Evolutionary conservation across 1,284 basidiomycete genomes (phyloP).

Genomic region (Rhodotorula sp.): DNA sequence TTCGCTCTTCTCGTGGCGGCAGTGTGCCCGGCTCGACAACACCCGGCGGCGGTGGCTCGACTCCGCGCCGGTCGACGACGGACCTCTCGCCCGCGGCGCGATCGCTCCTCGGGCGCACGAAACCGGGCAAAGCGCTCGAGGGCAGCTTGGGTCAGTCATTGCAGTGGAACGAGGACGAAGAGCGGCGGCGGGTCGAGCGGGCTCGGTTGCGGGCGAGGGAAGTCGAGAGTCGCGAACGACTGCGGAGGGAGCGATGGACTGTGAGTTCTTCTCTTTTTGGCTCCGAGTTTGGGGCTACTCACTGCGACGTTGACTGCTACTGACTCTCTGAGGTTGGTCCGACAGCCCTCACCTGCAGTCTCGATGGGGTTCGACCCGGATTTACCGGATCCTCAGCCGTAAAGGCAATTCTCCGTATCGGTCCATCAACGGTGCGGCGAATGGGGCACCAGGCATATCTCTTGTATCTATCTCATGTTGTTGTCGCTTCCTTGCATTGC

Average conservation of each 20-base stretch:
- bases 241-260: slow-evolving; percentile 37
- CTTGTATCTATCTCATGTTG: background rate
- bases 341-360: slow-evolving; percentile 25
- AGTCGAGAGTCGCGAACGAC: slow-evolving; percentile 11
- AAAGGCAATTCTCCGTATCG: background rate
- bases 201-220: slow-evolving; percentile 21
- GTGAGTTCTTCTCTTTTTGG: slow-evolving; percentile 21
- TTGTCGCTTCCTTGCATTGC: background rate
- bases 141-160: slow-evolving; percentile 7
- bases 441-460: too few relatives aligned
- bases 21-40: slow-evolving; percentile 37
- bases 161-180: slow-evolving; percentile 34
- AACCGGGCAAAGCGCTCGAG: slow-evolving; percentile 23
- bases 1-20: background rate
- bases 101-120: slow-evolving; percentile 67
- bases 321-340: background rate
- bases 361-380: slow-evolving; percentile 35
- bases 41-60: slow-evolving; percentile 50
- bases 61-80: slow-evolving; percentile 28
- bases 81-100: slow-evolving; percentile 77
- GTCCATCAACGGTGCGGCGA: background rate
- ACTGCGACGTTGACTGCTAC: background rate
- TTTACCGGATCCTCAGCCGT: background rate
- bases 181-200: slow-evolving; percentile 13
- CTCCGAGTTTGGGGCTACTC: background rate